Evolutionary conservation across 2,329 filamentous ascomycete genomes (phyloP), one percentile per base, ranked within the genome.

Genomic region (Aspergillus ustus): DNA sequence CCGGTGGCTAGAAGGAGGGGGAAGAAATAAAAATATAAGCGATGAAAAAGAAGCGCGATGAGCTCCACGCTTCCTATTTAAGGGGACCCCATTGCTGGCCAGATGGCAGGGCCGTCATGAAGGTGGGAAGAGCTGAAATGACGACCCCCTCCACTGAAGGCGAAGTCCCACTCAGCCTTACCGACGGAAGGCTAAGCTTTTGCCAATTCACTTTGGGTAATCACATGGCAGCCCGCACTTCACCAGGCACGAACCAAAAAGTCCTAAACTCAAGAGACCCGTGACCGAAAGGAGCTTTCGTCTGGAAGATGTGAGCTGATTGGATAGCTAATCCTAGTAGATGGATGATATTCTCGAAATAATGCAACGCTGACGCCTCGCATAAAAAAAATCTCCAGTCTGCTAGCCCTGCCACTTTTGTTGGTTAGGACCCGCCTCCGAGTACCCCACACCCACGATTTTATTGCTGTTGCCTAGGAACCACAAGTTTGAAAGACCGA

Each of bases 121-220:
- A 13, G 52, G 13, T 40, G 34, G 45, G 43, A n/a, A 37, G 20
- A 40, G 17, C 37, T 43, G 40, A 49, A 57, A 49, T 45, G 44
- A 49, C 53, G 37, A 37, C 17, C 44, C 19, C 45, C 44, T 40
- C 53, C 19, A 40, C 29, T 31, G 53, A 57, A 49, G 45, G 45
- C 22, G 37, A 52, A 43, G 49, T 37, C 52, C 56, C 56, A 52
- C 56, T 52, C 56, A 52, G 49, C 56, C 49, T 52, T 52, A 59
- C 34, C 55, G 9, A 15, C 25, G 13, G 22, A 51, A 52, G 25
- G 46, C 46, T 57, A 57, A 57, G 55, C 55, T 57, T 57, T 57
- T 57, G 55, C 53, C 29, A 57, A 57, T 57, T 40, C 29, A 40
- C 34, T 46, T n/a, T n/a, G n/a, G 20, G n/a, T 22, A 46, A 46